These are phyloP conservation scores for Lentinula detonsa DNA, from an alignment of 768 basidiomycete genomes.

Conservation along the genomic window DNA sequence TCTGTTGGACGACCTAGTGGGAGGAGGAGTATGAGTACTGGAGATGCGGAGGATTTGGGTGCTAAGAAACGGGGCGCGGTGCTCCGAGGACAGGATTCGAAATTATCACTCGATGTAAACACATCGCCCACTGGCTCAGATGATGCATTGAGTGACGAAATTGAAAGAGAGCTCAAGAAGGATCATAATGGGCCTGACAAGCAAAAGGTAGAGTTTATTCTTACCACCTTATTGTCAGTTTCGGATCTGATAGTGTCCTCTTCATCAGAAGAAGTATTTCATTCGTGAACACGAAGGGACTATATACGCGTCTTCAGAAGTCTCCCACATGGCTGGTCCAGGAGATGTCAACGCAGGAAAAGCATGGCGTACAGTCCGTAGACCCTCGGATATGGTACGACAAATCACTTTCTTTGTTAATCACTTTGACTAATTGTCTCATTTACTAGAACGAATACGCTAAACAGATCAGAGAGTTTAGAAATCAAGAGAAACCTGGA, in stretches of 20 bases:
- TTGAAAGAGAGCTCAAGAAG: conserved; percentile 64
- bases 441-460: conserved; percentile 80
- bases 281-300: conserved; percentile 71
- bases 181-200: conserved; percentile 32
- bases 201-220: conserved; percentile 32
- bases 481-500: conserved; percentile 67
- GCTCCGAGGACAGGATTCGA: conserved; percentile 22
- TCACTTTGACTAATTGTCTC: conserved; percentile 4
- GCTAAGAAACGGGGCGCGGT: conserved; percentile 23
- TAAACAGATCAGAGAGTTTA: conserved; percentile 80
- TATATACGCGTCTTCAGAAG: conserved; percentile 77
- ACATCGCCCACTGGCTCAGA: conserved; percentile 32
- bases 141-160: conserved; percentile 59
- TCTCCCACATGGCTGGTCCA: conserved; percentile 64
- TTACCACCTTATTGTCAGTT: neutral
- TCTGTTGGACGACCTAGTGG: conserved; percentile 42
- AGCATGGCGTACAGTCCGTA: conserved; percentile 83
- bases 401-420: conserved; percentile 13
- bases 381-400: conserved; percentile 95
- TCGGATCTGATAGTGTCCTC: conserved; percentile 8
- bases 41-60: conserved; percentile 52
- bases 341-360: conserved; percentile 79
- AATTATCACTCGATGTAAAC: conserved; percentile 25
- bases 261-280: conserved; percentile 60
- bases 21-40: conserved; percentile 73